Evolutionary conservation across 2,329 filamentous ascomycete genomes (phyloP).

Genomic region (Pleoardoris graminearum): DNA sequence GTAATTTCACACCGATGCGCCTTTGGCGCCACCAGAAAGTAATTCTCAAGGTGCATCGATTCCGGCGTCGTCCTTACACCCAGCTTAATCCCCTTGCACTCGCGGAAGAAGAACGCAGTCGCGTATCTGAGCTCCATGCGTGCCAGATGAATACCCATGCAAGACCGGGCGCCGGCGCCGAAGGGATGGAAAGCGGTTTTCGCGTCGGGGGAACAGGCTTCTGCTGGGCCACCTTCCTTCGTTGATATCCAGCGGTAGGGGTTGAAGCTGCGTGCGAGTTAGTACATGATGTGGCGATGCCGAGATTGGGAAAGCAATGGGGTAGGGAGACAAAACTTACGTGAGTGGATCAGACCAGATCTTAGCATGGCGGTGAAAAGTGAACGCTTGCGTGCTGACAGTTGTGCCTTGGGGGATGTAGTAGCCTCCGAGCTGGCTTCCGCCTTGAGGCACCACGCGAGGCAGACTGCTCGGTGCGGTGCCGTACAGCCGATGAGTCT

Average conservation of each 20-base stretch:
- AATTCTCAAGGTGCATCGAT: slow-evolving; percentile 51
- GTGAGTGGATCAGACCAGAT: slow-evolving; percentile 26
- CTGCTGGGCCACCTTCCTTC: slow-evolving; percentile 17
- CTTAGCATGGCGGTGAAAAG: slow-evolving; percentile 40
- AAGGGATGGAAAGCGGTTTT: slow-evolving; percentile 68
- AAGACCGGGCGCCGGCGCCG: slow-evolving; percentile 69
- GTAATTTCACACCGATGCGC: slow-evolving; percentile 49
- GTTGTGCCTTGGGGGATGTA: slow-evolving; percentile 41
- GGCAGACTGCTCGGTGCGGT: slow-evolving; percentile 43
- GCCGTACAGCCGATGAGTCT: slow-evolving; percentile 45
- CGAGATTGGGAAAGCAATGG: background rate
- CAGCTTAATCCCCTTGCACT: slow-evolving; percentile 44
- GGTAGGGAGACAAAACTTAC: slow-evolving; percentile 16
- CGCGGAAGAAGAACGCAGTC: slow-evolving; percentile 56
- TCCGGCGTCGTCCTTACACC: slow-evolving; percentile 36
- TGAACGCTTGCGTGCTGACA: slow-evolving; percentile 47
- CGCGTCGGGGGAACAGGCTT: slow-evolving; percentile 32
- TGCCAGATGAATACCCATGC: slow-evolving; percentile 70
- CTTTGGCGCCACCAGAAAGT: slow-evolving; percentile 51
- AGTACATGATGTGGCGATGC: background rate
- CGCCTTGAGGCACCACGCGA: slow-evolving; percentile 40
- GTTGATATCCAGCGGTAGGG: slow-evolving; percentile 32
- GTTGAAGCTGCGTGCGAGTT: slow-evolving; percentile 30
- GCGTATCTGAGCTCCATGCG: slow-evolving; percentile 59
- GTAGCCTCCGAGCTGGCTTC: slow-evolving; percentile 40